Conservation (phyloP, 2,329 filamentous ascomycete species). For the Nothophaeocryptopus gaeumannii region DNA sequence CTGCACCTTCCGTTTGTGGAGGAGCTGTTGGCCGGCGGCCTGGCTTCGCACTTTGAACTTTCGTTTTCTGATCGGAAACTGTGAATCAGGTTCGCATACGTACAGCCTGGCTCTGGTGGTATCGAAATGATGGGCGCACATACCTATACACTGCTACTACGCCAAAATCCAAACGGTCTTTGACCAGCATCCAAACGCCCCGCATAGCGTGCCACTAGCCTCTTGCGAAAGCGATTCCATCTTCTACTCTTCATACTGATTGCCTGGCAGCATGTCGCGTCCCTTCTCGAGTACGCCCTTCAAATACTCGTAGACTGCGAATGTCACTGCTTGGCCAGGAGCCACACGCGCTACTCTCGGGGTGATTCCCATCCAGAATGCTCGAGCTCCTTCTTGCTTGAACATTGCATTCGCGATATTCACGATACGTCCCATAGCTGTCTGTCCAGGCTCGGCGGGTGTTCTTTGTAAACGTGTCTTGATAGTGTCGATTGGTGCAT, state of each 20-base stretch:
- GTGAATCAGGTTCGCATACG: no score
- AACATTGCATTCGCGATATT: conserved; percentile 63
- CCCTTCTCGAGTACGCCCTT: conserved; percentile 50
- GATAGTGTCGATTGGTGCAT: conserved; percentile 98
- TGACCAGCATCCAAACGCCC: no score
- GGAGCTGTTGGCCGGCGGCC: neutral
- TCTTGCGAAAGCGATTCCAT: neutral
- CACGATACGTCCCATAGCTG: conserved; percentile 74
- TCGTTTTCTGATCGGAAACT: no score
- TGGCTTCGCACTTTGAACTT: neutral
- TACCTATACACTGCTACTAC: no score
- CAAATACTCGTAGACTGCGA: conserved; percentile 56
- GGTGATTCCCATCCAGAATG: conserved; percentile 99
- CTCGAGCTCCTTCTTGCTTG: conserved; percentile 86
- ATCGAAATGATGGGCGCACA: no score
- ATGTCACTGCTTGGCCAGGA: conserved; percentile 81
- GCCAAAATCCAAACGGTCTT: no score
- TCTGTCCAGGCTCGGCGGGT: conserved; percentile 72
- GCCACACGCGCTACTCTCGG: conserved; percentile 96
- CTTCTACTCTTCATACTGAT: conserved; percentile 50
- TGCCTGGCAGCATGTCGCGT: conserved; percentile 46
- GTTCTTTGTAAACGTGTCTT: conserved; percentile 95
- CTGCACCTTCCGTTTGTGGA: neutral
- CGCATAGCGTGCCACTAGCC: neutral
- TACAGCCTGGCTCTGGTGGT: no score